Percentiles rank a stretch among this genome's conserved stretches.
phyloP scores from a whole-genome alignment of 345 rosid genomes.

The Citrus inodora region DNA sequence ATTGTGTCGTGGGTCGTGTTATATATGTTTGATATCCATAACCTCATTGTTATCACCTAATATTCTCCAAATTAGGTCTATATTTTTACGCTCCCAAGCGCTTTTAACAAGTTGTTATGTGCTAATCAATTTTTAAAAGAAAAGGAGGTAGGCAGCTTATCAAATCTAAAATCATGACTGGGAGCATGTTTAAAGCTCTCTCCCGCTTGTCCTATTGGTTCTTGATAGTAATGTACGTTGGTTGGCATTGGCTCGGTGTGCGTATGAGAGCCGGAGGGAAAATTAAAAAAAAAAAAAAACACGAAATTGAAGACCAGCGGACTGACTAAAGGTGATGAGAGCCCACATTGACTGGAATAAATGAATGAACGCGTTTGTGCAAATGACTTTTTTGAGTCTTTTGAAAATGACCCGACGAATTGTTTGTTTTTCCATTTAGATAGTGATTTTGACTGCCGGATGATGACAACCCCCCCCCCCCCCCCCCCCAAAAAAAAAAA shows the following conservation, averaged over 20 bases:
- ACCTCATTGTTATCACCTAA: too few relatives aligned
- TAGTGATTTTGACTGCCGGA: not conserved
- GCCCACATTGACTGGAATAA: not conserved
- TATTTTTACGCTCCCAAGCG: too few relatives aligned
- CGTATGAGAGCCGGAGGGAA: not conserved
- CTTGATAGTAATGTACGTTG: not conserved
- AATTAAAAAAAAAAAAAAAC: not conserved
- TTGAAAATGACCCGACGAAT: not conserved
- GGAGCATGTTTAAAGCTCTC: too few relatives aligned
- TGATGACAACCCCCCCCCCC: too few relatives aligned
- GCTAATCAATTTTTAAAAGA: too few relatives aligned
- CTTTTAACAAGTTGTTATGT: too few relatives aligned
- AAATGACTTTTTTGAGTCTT: not conserved
- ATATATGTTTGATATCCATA: too few relatives aligned
- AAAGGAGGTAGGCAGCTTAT: too few relatives aligned
- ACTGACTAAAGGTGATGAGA: not conserved
- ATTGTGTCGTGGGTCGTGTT: too few relatives aligned
- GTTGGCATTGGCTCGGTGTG: not conserved
- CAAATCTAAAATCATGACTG: too few relatives aligned
- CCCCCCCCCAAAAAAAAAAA: too few relatives aligned
- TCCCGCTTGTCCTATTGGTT: not conserved
- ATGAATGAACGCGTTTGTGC: not conserved
- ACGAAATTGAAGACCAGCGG: not conserved
- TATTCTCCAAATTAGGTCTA: too few relatives aligned
- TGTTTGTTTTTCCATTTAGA: not conserved